phyloP scores from a whole-genome alignment of 2,329 filamentous ascomycete species.

The Chaetomium globosum region DNA sequence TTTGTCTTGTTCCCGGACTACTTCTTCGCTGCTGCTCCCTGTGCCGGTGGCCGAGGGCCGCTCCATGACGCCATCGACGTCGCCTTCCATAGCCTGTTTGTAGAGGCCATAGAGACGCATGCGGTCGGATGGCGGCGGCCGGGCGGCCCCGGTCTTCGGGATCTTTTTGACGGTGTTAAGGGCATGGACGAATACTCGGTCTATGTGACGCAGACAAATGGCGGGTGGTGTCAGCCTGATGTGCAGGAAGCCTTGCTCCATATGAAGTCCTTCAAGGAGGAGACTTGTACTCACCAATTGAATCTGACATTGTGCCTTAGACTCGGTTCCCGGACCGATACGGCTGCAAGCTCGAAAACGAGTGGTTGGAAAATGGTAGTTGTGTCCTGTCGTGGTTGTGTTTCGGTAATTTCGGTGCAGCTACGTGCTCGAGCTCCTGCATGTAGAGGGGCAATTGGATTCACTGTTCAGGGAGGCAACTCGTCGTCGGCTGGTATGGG shows the following conservation, averaged over 20 bases:
- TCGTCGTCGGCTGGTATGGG: neutral
- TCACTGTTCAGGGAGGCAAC: slow-evolving; percentile 7
- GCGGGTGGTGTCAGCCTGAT: neutral
- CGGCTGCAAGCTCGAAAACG: neutral
- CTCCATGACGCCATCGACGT: slow-evolving; percentile 92
- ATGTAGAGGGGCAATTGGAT: slow-evolving; percentile 6
- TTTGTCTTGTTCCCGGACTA: slow-evolving; percentile 65
- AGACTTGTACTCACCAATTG: slow-evolving; percentile 52
- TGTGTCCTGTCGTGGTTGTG: neutral
- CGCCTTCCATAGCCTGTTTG: slow-evolving; percentile 98
- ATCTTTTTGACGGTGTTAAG: slow-evolving; percentile 99
- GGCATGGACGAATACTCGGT: slow-evolving; percentile 97
- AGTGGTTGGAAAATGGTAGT: neutral
- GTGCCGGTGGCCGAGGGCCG: slow-evolving; percentile 60
- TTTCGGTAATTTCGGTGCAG: slow-evolving; percentile 22
- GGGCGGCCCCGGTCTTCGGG: slow-evolving; percentile 84
- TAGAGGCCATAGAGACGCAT: slow-evolving; percentile 96
- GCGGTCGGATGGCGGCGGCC: slow-evolving; percentile 82
- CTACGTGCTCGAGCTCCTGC: slow-evolving; percentile 5
- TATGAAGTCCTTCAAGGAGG: neutral
- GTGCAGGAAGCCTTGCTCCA: neutral
- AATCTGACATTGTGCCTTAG: slow-evolving; percentile 52
- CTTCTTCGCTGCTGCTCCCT: slow-evolving; percentile 56
- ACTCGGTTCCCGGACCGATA: neutral
- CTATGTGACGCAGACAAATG: slow-evolving; percentile 50